Percentiles rank a stretch among this genome's conserved stretches.
Evolutionary conservation across 441 rosid species (phyloP).

Genomic region (Populus hybrid): DNA sequence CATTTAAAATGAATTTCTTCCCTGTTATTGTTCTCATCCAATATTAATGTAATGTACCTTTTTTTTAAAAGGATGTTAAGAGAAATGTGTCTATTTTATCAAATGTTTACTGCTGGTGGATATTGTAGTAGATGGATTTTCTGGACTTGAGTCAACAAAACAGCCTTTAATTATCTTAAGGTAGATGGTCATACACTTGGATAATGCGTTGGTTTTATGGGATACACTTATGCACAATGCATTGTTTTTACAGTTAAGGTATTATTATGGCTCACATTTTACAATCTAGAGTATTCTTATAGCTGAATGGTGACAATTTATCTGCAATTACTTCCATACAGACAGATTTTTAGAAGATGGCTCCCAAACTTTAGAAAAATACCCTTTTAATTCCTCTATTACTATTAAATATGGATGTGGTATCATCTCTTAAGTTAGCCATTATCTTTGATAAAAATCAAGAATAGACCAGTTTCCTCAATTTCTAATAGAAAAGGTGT

Average conservation of each 20-base stretch:
- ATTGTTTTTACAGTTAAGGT: neutral
- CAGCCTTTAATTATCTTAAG: neutral
- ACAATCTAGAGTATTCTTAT: neutral
- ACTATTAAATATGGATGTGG: neutral
- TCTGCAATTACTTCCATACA: neutral
- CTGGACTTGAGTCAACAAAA: neutral
- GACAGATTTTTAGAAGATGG: neutral
- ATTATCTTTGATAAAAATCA: neutral
- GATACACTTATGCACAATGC: neutral
- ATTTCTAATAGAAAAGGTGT: neutral
- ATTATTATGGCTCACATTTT: neutral
- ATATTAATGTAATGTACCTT: neutral
- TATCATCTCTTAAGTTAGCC: neutral
- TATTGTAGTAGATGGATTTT: neutral
- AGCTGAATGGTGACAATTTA: neutral
- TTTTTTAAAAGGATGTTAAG: neutral
- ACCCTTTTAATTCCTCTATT: neutral
- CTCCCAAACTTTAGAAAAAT: neutral
- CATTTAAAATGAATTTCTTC: neutral
- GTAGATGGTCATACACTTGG: neutral
- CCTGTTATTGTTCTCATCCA: neutral
- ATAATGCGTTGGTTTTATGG: neutral
- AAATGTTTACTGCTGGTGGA: neutral
- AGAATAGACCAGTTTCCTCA: neutral
- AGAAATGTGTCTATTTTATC: neutral